These are phyloP conservation scores for Nephelium lappaceum DNA, from an alignment of 345 rosid genomes.

Conservation along the genomic window DNA sequence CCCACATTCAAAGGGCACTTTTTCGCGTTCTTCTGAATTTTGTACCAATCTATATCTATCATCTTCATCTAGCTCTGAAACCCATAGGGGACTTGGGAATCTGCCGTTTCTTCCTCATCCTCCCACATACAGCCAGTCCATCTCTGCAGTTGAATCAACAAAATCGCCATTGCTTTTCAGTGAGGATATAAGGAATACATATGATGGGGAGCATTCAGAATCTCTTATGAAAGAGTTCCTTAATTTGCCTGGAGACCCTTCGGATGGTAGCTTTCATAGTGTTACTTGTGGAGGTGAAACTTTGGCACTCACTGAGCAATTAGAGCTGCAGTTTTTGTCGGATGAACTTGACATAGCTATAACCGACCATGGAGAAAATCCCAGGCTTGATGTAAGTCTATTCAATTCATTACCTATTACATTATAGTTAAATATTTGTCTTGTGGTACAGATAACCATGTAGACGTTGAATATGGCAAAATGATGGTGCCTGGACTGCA, in stretches of 20 bases:
- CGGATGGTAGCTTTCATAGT: conserved; percentile 55
- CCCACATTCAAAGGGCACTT: conserved; percentile 41
- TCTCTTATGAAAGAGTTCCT: conserved; percentile 54
- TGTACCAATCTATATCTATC: conserved; percentile 79
- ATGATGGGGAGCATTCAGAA: conserved; percentile 51
- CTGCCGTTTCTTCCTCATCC: conserved; percentile 88
- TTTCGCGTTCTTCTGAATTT: conserved; percentile 75
- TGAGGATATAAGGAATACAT: conserved; percentile 49
- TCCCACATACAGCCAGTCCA: conserved; percentile 48
- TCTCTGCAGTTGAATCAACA: conserved; percentile 54
- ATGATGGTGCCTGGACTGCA: neutral
- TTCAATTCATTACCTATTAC: neutral
- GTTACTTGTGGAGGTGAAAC: conserved; percentile 44
- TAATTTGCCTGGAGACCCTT: conserved; percentile 54
- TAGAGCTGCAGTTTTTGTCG: conserved; percentile 79
- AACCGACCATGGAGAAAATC: conserved; percentile 78
- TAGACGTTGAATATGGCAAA: neutral
- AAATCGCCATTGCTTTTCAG: conserved; percentile 54
- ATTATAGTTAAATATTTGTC: neutral
- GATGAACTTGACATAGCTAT: conserved; percentile 84
- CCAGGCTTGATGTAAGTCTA: conserved; percentile 75
- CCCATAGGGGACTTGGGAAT: conserved; percentile 59
- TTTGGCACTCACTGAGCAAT: conserved; percentile 56
- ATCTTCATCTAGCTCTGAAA: conserved; percentile 73
- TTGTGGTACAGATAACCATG: neutral